Evolutionary conservation across 2,329 filamentous ascomycete species (phyloP).

Genomic region (Scedosporium boydii): DNA sequence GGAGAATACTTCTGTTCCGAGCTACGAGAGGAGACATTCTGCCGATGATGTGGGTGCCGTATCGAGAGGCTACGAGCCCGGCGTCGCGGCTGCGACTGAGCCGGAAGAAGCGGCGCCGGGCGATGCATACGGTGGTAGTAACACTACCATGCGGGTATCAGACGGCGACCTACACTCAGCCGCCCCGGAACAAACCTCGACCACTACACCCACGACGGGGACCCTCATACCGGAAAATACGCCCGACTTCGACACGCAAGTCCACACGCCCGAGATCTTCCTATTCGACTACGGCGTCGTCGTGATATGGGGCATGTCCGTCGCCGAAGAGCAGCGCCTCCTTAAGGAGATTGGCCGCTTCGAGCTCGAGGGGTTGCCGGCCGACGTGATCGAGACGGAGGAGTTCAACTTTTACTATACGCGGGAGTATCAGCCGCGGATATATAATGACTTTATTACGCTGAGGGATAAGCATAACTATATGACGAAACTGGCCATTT

Average conservation of each 20-base stretch:
- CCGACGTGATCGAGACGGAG: conserved; percentile 88
- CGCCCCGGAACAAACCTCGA: conserved; percentile 13
- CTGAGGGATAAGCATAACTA: conserved; percentile 90
- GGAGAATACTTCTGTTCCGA: conserved; percentile 27
- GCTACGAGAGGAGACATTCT: conserved; percentile 61
- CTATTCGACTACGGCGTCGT: conserved; percentile 96
- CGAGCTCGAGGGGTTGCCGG: conserved; percentile 77
- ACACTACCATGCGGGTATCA: not conserved
- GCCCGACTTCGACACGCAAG: conserved; percentile 72
- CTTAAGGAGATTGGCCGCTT: conserved; percentile 92
- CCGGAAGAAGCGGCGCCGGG: conserved; percentile 18
- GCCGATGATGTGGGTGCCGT: conserved; percentile 60
- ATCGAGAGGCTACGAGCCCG: conserved; percentile 14
- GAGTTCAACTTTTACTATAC: conserved; percentile 99
- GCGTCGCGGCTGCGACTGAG: conserved; percentile 15
- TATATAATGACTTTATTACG: conserved; percentile 99
- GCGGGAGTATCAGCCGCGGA: conserved; percentile 90
- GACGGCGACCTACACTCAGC: conserved; percentile 8
- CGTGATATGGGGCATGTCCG: conserved; percentile 96
- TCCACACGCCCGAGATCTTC: conserved; percentile 91
- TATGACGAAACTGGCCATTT: conserved; percentile 96
- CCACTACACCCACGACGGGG: not conserved
- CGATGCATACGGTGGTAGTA: conserved; percentile 11
- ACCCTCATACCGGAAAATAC: conserved; percentile 30
- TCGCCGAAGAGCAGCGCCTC: conserved; percentile 81